phyloP scores from a whole-genome alignment of 106 monocot species.

The Platanthera guangdongensis region DNA sequence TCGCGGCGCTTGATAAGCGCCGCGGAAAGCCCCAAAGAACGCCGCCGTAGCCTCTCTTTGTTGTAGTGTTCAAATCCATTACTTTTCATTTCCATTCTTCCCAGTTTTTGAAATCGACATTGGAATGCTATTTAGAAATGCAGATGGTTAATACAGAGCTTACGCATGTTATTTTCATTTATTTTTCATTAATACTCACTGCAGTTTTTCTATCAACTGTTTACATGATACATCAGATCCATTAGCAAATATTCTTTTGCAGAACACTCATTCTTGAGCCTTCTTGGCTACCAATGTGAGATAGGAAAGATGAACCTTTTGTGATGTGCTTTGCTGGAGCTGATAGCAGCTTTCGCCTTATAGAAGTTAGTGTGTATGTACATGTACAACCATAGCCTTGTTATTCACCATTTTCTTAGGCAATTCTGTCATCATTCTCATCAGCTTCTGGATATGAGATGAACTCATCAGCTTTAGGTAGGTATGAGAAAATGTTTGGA shows the following conservation, averaged over 20 bases:
- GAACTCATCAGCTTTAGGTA: too few relatives aligned
- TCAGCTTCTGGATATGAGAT: not conserved
- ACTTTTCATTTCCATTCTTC: too few relatives aligned
- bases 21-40: too few relatives aligned
- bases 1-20: too few relatives aligned
- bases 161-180: too few relatives aligned
- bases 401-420: not conserved
- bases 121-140: too few relatives aligned
- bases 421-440: constrained; percentile 1
- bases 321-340: constrained; percentile 93
- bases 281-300: constrained; percentile 69
- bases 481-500: too few relatives aligned
- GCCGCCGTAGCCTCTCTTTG: too few relatives aligned
- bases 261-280: constrained; percentile 95
- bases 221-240: constrained; percentile 91
- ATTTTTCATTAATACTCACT: not conserved
- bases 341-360: constrained; percentile 97
- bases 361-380: constrained; percentile 91
- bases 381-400: not conserved
- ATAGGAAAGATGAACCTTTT: constrained; percentile 72
- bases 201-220: constrained; percentile 1
- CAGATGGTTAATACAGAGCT: too few relatives aligned
- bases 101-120: too few relatives aligned
- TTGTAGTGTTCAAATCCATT: too few relatives aligned
- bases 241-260: constrained; percentile 80